phyloP scores from a whole-genome alignment of 2,329 filamentous ascomycete species.

The Paecilomyces niveus region DNA sequence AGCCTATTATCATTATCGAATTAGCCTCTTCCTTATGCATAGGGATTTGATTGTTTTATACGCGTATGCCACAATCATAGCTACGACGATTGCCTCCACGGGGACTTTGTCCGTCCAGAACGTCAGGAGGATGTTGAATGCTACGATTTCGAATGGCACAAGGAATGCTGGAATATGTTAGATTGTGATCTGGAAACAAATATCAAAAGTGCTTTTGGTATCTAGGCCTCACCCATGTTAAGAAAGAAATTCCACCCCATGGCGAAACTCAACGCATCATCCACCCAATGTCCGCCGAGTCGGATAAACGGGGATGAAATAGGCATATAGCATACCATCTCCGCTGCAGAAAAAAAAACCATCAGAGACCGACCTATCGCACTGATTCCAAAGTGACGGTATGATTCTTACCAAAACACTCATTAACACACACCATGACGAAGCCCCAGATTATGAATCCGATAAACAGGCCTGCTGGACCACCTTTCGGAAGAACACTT shows the following conservation, averaged over 20 bases:
- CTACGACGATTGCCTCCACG: slow-evolving; percentile 29
- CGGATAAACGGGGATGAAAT: slow-evolving; percentile 19
- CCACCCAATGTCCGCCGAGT: slow-evolving; percentile 20
- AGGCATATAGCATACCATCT: slow-evolving; percentile 22
- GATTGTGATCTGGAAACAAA: too few relatives aligned
- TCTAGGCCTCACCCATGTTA: slow-evolving; percentile 12
- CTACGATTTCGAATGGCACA: slow-evolving; percentile 32
- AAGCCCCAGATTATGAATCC: slow-evolving; percentile 16
- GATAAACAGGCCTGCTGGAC: slow-evolving; percentile 19
- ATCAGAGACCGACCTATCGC: not conserved
- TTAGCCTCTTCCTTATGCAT: not conserved
- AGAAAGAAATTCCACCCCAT: slow-evolving; percentile 25
- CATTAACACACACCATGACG: slow-evolving; percentile 14
- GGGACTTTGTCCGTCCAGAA: slow-evolving; percentile 34
- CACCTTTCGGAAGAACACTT: slow-evolving; percentile 15
- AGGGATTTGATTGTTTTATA: slow-evolving; percentile 3
- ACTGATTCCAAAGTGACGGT: too few relatives aligned
- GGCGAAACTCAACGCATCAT: slow-evolving; percentile 21
- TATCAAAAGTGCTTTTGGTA: not conserved
- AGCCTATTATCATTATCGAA: slow-evolving; percentile 6
- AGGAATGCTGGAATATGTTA: slow-evolving; percentile 9
- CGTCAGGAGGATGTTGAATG: slow-evolving; percentile 30
- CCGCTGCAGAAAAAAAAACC: slow-evolving; percentile 8
- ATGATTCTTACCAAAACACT: not conserved
- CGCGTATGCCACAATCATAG: slow-evolving; percentile 33